Evolutionary conservation across 805 yeast genomes (phyloP).

Genomic region (Nakazawaea ambrosiae): DNA sequence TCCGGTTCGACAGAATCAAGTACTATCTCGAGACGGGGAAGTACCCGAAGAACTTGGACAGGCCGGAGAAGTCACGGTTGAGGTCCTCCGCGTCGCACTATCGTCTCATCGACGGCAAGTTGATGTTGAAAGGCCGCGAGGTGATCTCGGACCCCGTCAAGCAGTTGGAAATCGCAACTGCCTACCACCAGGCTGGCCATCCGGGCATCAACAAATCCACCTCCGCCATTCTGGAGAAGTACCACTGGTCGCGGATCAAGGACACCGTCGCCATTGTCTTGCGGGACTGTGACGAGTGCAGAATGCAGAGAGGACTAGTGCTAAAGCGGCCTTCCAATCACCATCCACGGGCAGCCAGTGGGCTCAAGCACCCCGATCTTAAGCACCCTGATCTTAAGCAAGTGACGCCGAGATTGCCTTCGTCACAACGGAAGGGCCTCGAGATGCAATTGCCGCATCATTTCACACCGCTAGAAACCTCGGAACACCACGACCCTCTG

Average conservation of each 20-base stretch:
- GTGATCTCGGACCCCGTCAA: slow-evolving; percentile 73
- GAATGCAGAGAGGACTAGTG: slow-evolving; percentile 31
- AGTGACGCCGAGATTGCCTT: slow-evolving; percentile 1
- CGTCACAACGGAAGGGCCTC: not conserved
- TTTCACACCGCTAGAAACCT: too few species aligned
- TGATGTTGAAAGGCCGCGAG: slow-evolving; percentile 71
- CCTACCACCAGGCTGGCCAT: slow-evolving; percentile 63
- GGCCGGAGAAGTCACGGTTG: slow-evolving; percentile 83
- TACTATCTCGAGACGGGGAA: slow-evolving; percentile 75
- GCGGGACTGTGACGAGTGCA: slow-evolving; percentile 68
- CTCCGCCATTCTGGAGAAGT: slow-evolving; percentile 64
- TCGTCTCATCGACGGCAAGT: slow-evolving; percentile 59
- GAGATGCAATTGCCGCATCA: slow-evolving; percentile 6
- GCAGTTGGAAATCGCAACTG: slow-evolving; percentile 69
- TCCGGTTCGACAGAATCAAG: slow-evolving; percentile 70
- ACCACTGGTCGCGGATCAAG: slow-evolving; percentile 89
- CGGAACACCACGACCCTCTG: slow-evolving; percentile 16
- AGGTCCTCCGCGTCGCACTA: slow-evolving; percentile 78
- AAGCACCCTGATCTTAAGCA: too few species aligned
- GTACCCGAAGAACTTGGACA: slow-evolving; percentile 77
- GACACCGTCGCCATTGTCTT: slow-evolving; percentile 79
- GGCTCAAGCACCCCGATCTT: too few species aligned
- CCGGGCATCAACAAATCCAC: slow-evolving; percentile 90
- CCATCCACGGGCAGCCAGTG: slow-evolving; percentile 15
- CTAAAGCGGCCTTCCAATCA: slow-evolving; percentile 8